These are phyloP conservation scores for Pseudovirgaria hyperparasitica DNA, from an alignment of 2,329 filamentous ascomycete species.

Conservation along the genomic window DNA sequence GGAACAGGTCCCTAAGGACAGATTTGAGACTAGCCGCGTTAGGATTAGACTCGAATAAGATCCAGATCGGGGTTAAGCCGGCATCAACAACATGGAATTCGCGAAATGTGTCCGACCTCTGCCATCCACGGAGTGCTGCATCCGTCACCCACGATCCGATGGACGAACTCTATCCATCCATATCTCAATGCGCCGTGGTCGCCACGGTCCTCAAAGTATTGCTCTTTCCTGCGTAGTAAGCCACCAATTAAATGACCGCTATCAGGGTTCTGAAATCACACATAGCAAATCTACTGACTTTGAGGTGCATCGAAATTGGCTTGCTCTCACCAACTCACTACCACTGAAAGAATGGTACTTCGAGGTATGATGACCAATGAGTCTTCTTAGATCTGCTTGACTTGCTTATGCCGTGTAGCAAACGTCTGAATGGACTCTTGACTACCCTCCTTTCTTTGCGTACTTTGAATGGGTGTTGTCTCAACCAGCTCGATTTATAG, in stretches of 20 bases:
- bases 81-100: too few species aligned
- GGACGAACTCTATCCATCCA: constrained; percentile 73
- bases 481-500: constrained; percentile 61
- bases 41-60: too few species aligned
- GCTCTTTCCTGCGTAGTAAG: constrained; percentile 88
- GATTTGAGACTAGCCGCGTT: too few species aligned
- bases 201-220: constrained; percentile 83
- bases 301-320: constrained; percentile 97
- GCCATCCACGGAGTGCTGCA: too few species aligned
- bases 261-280: constrained; percentile 11
- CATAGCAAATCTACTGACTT: constrained; percentile 95
- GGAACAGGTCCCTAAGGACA: too few species aligned
- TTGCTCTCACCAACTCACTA: constrained; percentile 85
- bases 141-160: constrained; percentile 36
- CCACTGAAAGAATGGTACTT: constrained; percentile 87
- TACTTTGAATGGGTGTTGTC: constrained; percentile 92
- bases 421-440: constrained; percentile 98
- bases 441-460: constrained; percentile 97
- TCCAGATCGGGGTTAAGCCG: too few species aligned
- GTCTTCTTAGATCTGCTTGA: constrained; percentile 1
- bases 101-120: too few species aligned
- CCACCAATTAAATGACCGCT: constrained; percentile 14
- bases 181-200: constrained; percentile 76
- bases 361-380: constrained; percentile 42
- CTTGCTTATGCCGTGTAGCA: constrained; percentile 35